A percentile compares a stretch with the other conserved stretches of the same genome.
These are phyloP conservation scores for Fusarium domesticum DNA, from an alignment of 2,329 filamentous ascomycete species.

Conservation along the genomic window DNA sequence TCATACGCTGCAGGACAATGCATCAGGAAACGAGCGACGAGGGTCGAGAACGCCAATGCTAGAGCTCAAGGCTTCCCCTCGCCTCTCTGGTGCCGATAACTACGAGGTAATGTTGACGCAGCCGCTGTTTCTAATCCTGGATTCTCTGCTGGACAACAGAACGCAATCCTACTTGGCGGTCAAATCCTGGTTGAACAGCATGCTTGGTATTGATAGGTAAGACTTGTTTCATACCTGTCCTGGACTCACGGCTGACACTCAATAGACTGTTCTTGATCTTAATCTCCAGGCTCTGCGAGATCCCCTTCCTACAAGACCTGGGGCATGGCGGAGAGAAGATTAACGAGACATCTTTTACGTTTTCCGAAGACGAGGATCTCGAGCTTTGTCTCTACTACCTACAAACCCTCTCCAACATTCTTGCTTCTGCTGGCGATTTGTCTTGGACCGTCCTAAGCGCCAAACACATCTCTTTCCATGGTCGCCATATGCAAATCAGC, in stretches of 20 bases:
- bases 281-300: conserved; percentile 53
- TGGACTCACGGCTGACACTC: conserved; percentile 2
- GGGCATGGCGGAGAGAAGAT: conserved; percentile 14
- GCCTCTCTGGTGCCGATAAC: conserved; percentile 55
- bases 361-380: conserved; percentile 63
- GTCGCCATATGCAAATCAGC: conserved; percentile 35
- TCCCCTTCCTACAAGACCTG: conserved; percentile 47
- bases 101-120: conserved; percentile 74
- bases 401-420: conserved; percentile 67
- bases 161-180: conserved; percentile 74
- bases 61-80: conserved; percentile 35
- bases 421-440: conserved; percentile 63
- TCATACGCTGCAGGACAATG: conserved; percentile 66
- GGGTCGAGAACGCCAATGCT: conserved; percentile 43
- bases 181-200: conserved; percentile 73
- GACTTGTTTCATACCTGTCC: conserved; percentile 14
- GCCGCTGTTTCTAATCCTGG: conserved; percentile 77
- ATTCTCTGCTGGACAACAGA: conserved; percentile 69
- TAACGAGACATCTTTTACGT: conserved; percentile 16
- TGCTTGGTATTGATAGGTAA: conserved; percentile 62
- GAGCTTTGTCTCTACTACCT: conserved; percentile 78
- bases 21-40: conserved; percentile 46
- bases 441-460: conserved; percentile 70
- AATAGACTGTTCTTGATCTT: conserved; percentile 60
- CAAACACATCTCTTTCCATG: conserved; percentile 41